Evolutionary conservation across 768 basidiomycete species (phyloP), one percentile per base, ranked within the genome.

Genomic region (Leccinum uliginosum): DNA sequence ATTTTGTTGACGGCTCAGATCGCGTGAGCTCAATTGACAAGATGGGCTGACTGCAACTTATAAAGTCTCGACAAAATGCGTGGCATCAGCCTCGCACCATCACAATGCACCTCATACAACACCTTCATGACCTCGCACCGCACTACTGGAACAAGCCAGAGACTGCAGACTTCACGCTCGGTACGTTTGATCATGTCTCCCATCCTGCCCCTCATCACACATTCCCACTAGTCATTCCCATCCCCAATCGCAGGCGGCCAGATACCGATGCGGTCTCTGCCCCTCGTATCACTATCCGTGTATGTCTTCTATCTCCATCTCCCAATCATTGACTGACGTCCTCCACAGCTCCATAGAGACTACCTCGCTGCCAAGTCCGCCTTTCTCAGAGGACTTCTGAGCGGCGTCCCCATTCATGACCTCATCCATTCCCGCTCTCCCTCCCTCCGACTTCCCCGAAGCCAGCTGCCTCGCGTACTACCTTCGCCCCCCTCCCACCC

Each of bases 281-380:
- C 19, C 80, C 82, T 15, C 83, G 80, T 32, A 77, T 89, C 65
- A 79, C 82, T 43, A 73, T 91, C 62, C 83, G 81, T 67, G 89
- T 89, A 56, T 17, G 80, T 69, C 19, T 0, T 9, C 10, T 3
- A n/a, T n/a, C 40, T 7, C 26, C 46, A 19, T 45, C 21, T 23
- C 23, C n/a, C 2, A 21, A 47, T 47, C 48, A 48, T 63, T 55
- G 62, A 50, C 62, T 53, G 2, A 54, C 50, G 11, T 35, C 24
- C 24, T 34, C 14, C 32, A 34, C 63, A 92, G 90, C 74, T 93
- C 26, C 93, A 96, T 65, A 78, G 82, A 60, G 89, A 90, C 67
- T 91, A 87, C 65, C 81, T 96, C 45, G 83, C 84, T n/a, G 84
- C 89, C 17, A 90, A 93, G 70, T 93, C 91, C 0, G 78, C 78